Evolutionary conservation across 768 basidiomycete species (phyloP), one percentile per base, ranked within the genome.

Genomic region (Hygrocybe coccinea): DNA sequence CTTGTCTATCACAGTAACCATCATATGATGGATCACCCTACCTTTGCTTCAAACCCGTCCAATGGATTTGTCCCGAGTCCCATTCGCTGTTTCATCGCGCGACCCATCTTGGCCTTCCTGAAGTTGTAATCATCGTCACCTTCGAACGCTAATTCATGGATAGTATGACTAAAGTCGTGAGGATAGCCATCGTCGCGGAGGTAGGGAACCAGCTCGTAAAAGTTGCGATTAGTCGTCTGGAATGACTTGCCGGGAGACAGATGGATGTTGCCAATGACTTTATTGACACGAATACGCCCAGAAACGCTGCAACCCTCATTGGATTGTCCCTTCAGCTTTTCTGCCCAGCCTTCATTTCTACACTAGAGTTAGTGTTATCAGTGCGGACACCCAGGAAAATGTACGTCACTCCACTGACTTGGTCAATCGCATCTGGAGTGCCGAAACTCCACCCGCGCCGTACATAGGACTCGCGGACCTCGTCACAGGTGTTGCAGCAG

Each of bases 401-500:
- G 11, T 22, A 25, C 33, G 2, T 41, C 29, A 36, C 45, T 37
- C 22, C 33, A 64, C 84, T 54, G 43, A 90, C 94, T 82, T 98
- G 95, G 62, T 95, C 95, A 62, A 99, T 86, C 1, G 84, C 79
- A 56, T 95, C 89, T 14, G 97, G 97, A 64, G 87, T 88, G 58
- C 79, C 74, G 69, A 98, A 99, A 69, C 89, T 94, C 97, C 97
- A 99, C 19, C 95, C 97, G 62, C 88, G 85, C 67, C 87, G 82
- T 25, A 91, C 79, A 73, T 99, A 99, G 29, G 92, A 78, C 69
- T 86, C 80, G 41, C 97, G 82, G 22, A 99, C 97, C 0, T 93
- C 88, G 66, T 99, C 97, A 69, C 97, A 99, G 43, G 85, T 86
- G 68, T 99, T 91, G 72, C 97, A 99, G 71, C 97, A 99, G 5